phyloP scores from a whole-genome alignment of 768 basidiomycete genomes.

The Hortiboletus campestris region DNA sequence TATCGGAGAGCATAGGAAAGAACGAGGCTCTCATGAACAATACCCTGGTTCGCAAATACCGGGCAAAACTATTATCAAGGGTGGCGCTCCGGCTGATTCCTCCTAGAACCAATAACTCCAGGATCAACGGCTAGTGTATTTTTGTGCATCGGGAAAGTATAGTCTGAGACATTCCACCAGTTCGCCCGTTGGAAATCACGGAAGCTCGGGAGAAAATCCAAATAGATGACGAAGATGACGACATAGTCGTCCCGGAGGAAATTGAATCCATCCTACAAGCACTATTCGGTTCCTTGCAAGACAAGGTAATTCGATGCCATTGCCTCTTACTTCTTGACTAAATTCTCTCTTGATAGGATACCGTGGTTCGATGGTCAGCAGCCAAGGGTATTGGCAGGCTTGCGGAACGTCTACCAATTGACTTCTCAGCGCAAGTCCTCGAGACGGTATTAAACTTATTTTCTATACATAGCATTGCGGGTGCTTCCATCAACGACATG shows the following conservation, averaged over 20 bases:
- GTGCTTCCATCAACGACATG: constrained; percentile 65
- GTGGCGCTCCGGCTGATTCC: constrained; percentile 63
- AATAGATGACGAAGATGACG: constrained; percentile 34
- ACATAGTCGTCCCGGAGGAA: constrained; percentile 72
- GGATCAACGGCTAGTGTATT: constrained; percentile 41
- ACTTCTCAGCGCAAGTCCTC: constrained; percentile 78
- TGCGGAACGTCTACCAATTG: constrained; percentile 71
- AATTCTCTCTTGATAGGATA: constrained; percentile 60
- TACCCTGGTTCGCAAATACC: constrained; percentile 66
- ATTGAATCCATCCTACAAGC: constrained; percentile 73
- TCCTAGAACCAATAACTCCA: constrained; percentile 34
- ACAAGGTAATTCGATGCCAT: constrained; percentile 56
- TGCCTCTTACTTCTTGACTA: not conserved
- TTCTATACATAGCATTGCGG: constrained; percentile 64
- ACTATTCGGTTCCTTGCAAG: constrained; percentile 71
- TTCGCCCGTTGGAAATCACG: constrained; percentile 24
- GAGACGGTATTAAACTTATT: constrained; percentile 78
- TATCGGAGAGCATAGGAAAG: constrained; percentile 44
- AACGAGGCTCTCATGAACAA: constrained; percentile 47
- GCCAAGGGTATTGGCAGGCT: constrained; percentile 91
- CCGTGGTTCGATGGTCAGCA: constrained; percentile 90
- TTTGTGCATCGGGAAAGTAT: constrained; percentile 25
- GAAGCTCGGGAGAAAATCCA: constrained; percentile 6
- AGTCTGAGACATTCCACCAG: constrained; percentile 20
- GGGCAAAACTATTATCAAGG: constrained; percentile 66